phyloP scores from a whole-genome alignment of 768 basidiomycete species.

The Porphyrellus cyaneotinctus region DNA sequence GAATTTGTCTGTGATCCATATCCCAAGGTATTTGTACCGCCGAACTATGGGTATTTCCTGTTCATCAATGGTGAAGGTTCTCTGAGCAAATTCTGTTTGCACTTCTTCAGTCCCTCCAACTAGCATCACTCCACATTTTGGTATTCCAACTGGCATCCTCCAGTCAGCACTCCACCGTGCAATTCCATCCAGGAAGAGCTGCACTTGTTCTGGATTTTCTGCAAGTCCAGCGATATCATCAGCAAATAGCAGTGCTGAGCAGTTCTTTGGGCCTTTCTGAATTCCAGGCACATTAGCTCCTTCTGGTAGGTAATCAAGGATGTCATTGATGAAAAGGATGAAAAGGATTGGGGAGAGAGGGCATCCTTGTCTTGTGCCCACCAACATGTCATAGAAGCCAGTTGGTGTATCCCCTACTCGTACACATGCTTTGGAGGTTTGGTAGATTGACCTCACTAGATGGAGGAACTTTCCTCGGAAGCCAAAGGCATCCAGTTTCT shows the following conservation, averaged over 20 bases:
- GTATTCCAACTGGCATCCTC: not conserved
- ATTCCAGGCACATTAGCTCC: not conserved
- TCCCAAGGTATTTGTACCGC: not conserved
- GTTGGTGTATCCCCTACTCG: not conserved
- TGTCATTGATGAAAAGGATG: not conserved
- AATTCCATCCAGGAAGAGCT: not conserved
- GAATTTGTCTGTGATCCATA: not conserved
- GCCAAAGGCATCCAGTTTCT: no score
- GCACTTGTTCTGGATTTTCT: not conserved
- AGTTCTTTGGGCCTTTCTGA: not conserved
- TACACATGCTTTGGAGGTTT: not conserved
- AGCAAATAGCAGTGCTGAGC: not conserved
- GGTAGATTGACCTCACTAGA: not conserved
- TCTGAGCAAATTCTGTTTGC: not conserved
- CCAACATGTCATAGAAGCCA: not conserved
- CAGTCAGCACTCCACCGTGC: not conserved
- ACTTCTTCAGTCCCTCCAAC: not conserved
- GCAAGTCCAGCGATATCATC: not conserved
- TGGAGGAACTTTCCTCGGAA: not conserved
- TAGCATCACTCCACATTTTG: not conserved
- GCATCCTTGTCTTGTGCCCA: not conserved
- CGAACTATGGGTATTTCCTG: not conserved
- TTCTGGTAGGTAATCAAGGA: not conserved
- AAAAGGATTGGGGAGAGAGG: not conserved
- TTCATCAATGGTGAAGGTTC: not conserved